Conservation (phyloP, 306 rosid genomes). For the Ochetophila trinervis region DNA sequence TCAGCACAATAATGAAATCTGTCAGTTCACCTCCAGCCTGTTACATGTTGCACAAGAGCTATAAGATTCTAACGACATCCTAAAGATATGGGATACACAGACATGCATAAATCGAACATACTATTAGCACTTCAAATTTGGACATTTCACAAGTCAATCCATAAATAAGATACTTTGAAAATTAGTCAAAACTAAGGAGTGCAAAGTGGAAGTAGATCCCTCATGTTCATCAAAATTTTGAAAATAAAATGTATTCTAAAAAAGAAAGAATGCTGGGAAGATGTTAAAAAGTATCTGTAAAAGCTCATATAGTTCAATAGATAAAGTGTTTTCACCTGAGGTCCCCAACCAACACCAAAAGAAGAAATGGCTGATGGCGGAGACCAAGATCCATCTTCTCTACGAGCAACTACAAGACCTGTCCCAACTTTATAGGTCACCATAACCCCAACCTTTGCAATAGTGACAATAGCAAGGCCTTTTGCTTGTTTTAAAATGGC, state of each 20-base stretch:
- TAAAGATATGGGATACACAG: too few relatives aligned
- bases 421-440: slow-evolving; percentile 23
- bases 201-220: too few relatives aligned
- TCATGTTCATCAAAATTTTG: too few relatives aligned
- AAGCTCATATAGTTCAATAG: neutral
- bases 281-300: neutral
- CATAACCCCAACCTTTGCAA: slow-evolving; percentile 23
- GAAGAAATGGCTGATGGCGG: slow-evolving; percentile 28
- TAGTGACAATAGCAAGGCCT: slow-evolving; percentile 24
- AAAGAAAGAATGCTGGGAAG: too few relatives aligned
- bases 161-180: too few relatives aligned
- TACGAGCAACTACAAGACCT: slow-evolving; percentile 21
- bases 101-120: too few relatives aligned
- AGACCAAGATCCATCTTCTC: slow-evolving; percentile 26
- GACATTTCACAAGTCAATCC: too few relatives aligned
- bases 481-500: slow-evolving; percentile 17
- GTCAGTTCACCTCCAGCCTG: slow-evolving; percentile 28
- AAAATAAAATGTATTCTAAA: too few relatives aligned
- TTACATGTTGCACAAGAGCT: neutral
- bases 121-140: too few relatives aligned
- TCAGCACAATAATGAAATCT: slow-evolving; percentile 20
- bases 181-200: too few relatives aligned
- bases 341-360: slow-evolving; percentile 25
- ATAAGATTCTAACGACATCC: too few relatives aligned
- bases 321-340: slow-evolving; percentile 9